phyloP scores from a whole-genome alignment of 2,329 filamentous ascomycete genomes.

The Ascochyta rabiei region DNA sequence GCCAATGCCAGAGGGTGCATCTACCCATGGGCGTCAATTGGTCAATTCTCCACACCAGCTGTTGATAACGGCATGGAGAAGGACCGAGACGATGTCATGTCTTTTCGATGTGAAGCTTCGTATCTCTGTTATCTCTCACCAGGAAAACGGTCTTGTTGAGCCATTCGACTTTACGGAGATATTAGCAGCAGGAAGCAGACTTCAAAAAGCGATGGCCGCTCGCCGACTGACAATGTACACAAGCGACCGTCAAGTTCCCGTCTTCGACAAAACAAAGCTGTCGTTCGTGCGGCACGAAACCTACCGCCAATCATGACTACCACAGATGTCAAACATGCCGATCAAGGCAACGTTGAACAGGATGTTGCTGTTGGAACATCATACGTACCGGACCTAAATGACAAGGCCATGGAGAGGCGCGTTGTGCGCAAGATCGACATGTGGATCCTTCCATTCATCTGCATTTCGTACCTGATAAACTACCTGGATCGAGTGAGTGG shows the following conservation, averaged over 20 bases:
- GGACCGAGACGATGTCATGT: slow-evolving; percentile 2
- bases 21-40: slow-evolving; percentile 11
- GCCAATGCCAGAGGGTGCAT: not conserved
- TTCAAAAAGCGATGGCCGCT: slow-evolving; percentile 6
- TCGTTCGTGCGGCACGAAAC: not conserved
- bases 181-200: not conserved
- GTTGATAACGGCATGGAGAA: slow-evolving; percentile 4
- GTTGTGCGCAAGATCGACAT: slow-evolving; percentile 30
- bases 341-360: slow-evolving; percentile 16
- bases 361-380: slow-evolving; percentile 14
- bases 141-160: not conserved
- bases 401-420: slow-evolving; percentile 29
- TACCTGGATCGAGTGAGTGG: slow-evolving; percentile 23
- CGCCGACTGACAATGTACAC: not conserved
- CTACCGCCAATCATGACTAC: slow-evolving; percentile 3
- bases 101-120: not conserved
- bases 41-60: not conserved
- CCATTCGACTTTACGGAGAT: not conserved
- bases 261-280: not conserved
- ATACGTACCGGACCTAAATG: slow-evolving; percentile 24
- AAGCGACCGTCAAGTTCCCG: not conserved
- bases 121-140: slow-evolving; percentile 20
- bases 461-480: slow-evolving; percentile 30
- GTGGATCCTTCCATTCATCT: slow-evolving; percentile 28
- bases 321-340: slow-evolving; percentile 10